phyloP scores from a whole-genome alignment of 2,329 filamentous ascomycete genomes.

The Thielaviopsis populi region DNA sequence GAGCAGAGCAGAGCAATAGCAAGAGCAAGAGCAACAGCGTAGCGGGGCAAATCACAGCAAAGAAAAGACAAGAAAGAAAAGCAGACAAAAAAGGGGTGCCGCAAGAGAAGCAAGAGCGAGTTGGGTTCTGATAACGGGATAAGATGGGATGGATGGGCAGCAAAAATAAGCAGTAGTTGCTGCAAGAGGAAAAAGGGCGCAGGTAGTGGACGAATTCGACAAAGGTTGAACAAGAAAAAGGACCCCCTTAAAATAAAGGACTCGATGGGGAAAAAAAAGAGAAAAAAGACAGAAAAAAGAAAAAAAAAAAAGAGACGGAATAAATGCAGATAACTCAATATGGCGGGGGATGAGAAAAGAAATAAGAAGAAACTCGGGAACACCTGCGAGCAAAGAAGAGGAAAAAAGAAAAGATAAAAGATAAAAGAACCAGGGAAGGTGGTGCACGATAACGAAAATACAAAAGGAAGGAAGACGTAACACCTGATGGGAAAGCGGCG shows the following conservation, averaged over 20 bases:
- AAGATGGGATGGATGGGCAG: neutral
- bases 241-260: neutral
- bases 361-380: neutral
- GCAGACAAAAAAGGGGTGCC: conserved; percentile 1
- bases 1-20: too few species aligned
- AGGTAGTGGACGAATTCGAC: too few species aligned
- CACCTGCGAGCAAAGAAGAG: neutral
- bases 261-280: too few species aligned
- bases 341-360: neutral
- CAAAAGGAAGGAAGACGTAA: neutral
- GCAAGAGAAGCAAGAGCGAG: neutral
- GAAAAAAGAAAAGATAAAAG: neutral
- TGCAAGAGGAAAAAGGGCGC: neutral
- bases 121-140: conserved; percentile 2
- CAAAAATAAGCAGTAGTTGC: neutral
- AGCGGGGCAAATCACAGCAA: too few species aligned
- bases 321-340: neutral
- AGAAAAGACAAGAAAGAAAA: neutral
- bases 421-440: neutral
- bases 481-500: neutral
- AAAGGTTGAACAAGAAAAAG: neutral
- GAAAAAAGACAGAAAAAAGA: neutral
- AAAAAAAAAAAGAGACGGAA: neutral
- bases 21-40: too few species aligned
- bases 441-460: conserved; percentile 1